Conservation (phyloP, 2,329 filamentous ascomycete species). For the Cladosporium colombiae region DNA sequence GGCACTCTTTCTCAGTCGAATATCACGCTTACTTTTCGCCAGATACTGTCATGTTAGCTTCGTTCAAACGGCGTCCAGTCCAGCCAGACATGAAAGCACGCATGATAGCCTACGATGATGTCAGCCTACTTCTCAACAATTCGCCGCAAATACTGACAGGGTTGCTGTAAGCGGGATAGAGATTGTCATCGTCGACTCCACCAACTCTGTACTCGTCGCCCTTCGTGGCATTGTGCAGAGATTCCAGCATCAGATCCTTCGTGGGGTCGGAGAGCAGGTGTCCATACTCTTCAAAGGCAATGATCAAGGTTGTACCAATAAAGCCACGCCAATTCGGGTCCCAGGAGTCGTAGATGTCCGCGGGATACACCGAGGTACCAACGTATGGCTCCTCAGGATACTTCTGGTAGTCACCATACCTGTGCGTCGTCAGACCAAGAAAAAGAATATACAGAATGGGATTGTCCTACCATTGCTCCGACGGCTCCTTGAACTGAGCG, state of each 20-base stretch:
- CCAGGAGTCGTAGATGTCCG: conserved; percentile 58
- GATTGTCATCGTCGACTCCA: conserved; percentile 60
- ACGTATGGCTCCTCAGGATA: conserved; percentile 61
- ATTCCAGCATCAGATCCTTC: conserved; percentile 52
- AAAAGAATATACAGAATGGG: background rate
- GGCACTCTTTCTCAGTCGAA: background rate
- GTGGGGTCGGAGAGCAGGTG: conserved; percentile 47
- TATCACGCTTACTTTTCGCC: conserved; percentile 50
- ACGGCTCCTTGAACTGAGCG: conserved; percentile 54
- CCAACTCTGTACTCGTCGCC: conserved; percentile 65
- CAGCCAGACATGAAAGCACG: conserved; percentile 62
- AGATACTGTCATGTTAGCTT: conserved; percentile 59
- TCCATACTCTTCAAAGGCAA: conserved; percentile 61
- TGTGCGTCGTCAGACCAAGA: conserved; percentile 37
- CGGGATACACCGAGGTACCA: conserved; percentile 53
- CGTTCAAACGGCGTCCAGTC: conserved; percentile 56
- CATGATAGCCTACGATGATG: conserved; percentile 53
- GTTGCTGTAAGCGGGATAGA: conserved; percentile 64
- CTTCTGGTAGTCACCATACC: conserved; percentile 52
- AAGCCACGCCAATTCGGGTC: conserved; percentile 68
- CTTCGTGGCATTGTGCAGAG: conserved; percentile 56
- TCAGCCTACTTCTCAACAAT: background rate
- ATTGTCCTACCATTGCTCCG: conserved; percentile 54
- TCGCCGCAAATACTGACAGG: conserved; percentile 30
- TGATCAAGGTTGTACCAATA: conserved; percentile 59